A percentile compares a stretch with the other conserved stretches of the same genome.
phyloP scores from a whole-genome alignment of 1,284 basidiomycete genomes.

The Microbotryum intermedium region DNA sequence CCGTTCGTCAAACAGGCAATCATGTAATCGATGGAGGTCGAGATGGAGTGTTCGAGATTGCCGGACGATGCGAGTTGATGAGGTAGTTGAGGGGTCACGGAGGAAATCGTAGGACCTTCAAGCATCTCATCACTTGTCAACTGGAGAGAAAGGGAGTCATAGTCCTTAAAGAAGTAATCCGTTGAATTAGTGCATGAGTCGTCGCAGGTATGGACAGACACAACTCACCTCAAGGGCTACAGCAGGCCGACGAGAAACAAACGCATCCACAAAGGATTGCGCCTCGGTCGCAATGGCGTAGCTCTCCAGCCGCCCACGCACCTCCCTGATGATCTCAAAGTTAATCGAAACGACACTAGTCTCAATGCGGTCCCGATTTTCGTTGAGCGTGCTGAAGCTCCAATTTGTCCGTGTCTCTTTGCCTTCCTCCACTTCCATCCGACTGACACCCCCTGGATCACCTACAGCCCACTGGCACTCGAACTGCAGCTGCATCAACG shows the following conservation, averaged over 20 bases:
- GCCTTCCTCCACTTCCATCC: not conserved
- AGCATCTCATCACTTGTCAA: not conserved
- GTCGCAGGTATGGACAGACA: too few species aligned
- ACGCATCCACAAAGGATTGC: constrained; percentile 30
- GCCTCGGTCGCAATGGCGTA: constrained; percentile 8
- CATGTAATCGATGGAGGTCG: not conserved
- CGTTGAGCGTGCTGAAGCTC: not conserved
- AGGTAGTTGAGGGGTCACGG: not conserved
- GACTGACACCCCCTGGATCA: not conserved
- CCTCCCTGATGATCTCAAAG: too few species aligned
- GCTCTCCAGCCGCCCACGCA: too few species aligned
- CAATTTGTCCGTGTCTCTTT: constrained; percentile 9
- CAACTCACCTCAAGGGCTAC: constrained; percentile 26
- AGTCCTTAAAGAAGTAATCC: too few species aligned
- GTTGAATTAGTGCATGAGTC: too few species aligned
- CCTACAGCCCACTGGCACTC: constrained; percentile 35
- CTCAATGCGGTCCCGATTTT: too few species aligned
- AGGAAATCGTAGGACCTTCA: not conserved
- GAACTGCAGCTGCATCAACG: constrained; percentile 54
- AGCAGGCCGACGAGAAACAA: constrained; percentile 16
- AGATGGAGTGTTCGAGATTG: not conserved
- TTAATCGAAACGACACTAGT: too few species aligned
- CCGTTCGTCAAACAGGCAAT: constrained; percentile 1
- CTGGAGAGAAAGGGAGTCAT: too few species aligned
- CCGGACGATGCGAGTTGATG: not conserved